Evolutionary conservation across 2,329 filamentous ascomycete species (phyloP).

Genomic region (Albifimbria verrucaria): DNA sequence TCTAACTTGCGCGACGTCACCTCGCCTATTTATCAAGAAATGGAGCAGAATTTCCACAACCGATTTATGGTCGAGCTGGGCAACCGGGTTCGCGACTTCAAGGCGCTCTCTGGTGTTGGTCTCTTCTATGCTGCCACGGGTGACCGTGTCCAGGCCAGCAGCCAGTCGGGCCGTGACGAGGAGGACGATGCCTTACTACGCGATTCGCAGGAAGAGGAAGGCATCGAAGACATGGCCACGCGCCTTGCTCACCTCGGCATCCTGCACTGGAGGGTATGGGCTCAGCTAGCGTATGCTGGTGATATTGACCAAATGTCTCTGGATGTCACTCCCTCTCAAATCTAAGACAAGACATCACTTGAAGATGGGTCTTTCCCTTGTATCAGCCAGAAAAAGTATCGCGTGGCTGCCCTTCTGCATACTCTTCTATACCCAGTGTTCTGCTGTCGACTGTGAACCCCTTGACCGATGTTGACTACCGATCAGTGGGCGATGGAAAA

Average conservation of each 20-base stretch:
- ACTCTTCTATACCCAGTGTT: too few relatives aligned
- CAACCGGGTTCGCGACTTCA: constrained; percentile 49
- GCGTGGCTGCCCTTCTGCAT: too few relatives aligned
- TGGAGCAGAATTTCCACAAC: constrained; percentile 47
- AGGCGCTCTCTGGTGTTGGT: constrained; percentile 46
- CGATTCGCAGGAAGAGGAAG: constrained; percentile 48
- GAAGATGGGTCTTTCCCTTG: too few relatives aligned
- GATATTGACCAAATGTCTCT: constrained; percentile 34
- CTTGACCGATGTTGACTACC: too few relatives aligned
- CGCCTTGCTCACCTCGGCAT: constrained; percentile 79
- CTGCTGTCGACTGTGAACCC: too few relatives aligned
- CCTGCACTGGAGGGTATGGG: constrained; percentile 90
- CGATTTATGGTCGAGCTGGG: constrained; percentile 47
- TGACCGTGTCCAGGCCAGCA: constrained; percentile 38
- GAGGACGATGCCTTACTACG: constrained; percentile 32
- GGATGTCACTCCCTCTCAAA: constrained; percentile 20
- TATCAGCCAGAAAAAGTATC: too few relatives aligned
- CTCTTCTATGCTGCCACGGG: constrained; percentile 56
- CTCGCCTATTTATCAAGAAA: constrained; percentile 42
- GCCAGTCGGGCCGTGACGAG: constrained; percentile 25
- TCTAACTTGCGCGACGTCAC: constrained; percentile 40
- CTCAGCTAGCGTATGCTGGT: constrained; percentile 64
- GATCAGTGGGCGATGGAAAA: too few relatives aligned
- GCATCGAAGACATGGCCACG: constrained; percentile 66
- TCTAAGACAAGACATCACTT: constrained; percentile 8